A percentile compares a stretch with the other conserved stretches of the same genome.
Conservation (phyloP, 2,329 filamentous ascomycete species). For the Claviceps sp. region DNA sequence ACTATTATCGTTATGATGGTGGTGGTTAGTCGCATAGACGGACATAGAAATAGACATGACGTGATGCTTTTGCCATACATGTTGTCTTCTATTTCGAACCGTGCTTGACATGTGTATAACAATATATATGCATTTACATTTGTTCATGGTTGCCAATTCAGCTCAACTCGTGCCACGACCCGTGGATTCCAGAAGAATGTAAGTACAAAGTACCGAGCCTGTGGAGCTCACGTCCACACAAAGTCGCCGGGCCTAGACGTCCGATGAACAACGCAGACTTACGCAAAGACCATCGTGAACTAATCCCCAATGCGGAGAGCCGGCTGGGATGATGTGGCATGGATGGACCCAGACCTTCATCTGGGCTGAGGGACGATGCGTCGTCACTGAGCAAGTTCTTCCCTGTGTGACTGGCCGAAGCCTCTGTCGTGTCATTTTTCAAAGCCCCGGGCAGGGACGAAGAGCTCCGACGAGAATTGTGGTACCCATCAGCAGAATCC, state of each 20-base stretch:
- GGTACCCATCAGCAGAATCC: neutral
- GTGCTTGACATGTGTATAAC: no score
- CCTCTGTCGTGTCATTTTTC: conserved; percentile 15
- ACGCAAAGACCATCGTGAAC: conserved; percentile 28
- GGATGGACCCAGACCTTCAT: conserved; percentile 21
- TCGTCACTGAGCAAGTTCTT: conserved; percentile 15
- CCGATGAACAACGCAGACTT: conserved; percentile 31
- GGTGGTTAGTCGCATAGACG: conserved; percentile 23
- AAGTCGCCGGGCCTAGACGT: conserved; percentile 33
- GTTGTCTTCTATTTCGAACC: neutral
- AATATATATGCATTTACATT: no score
- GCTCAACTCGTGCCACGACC: conserved; percentile 38
- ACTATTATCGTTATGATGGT: conserved; percentile 37
- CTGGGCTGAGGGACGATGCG: conserved; percentile 18
- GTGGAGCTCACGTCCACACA: conserved; percentile 12
- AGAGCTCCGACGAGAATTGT: neutral
- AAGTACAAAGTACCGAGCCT: no score
- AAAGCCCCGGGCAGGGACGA: conserved; percentile 7
- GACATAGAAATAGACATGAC: conserved; percentile 1
- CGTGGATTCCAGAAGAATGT: conserved; percentile 18
- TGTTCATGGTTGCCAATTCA: conserved; percentile 12
- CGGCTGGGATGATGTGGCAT: conserved; percentile 18
- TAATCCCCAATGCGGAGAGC: conserved; percentile 26
- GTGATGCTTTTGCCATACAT: neutral
- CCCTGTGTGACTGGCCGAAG: conserved; percentile 17